Conservation (phyloP, 306 rosid genomes). For the Malus fusca region DNA sequence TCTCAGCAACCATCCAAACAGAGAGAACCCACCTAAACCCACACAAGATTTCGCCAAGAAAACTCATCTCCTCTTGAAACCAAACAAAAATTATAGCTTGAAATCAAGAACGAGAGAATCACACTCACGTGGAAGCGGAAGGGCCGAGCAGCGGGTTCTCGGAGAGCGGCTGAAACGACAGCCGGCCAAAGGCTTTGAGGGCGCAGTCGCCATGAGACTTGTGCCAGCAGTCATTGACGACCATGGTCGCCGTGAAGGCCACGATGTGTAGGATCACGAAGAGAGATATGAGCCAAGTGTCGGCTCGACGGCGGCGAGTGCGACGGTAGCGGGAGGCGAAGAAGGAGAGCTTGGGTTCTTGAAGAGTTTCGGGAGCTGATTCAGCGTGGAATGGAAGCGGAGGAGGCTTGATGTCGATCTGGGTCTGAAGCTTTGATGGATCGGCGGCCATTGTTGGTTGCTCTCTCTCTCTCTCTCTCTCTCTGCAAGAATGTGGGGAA, state of each 20-base stretch:
- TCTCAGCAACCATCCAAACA: not conserved
- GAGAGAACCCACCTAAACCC: not conserved
- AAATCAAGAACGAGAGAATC: not conserved
- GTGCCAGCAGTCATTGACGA: conserved; percentile 69
- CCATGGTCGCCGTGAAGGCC: conserved; percentile 67
- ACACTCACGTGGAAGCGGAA: conserved; percentile 82
- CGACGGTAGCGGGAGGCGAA: conserved; percentile 32
- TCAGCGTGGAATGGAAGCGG: conserved; percentile 14
- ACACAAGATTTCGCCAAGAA: not conserved
- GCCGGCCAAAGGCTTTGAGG: conserved; percentile 49
- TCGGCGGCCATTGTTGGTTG: not conserved
- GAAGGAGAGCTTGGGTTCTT: conserved; percentile 22
- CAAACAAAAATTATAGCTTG: not conserved
- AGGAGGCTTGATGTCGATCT: conserved; percentile 41
- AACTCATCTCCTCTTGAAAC: not conserved
- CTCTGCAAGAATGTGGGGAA: not conserved
- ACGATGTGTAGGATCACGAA: conserved; percentile 62
- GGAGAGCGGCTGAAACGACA: conserved; percentile 74
- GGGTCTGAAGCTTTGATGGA: conserved; percentile 8
- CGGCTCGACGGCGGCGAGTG: conserved; percentile 32
- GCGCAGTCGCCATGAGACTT: conserved; percentile 67
- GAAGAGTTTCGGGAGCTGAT: conserved; percentile 12
- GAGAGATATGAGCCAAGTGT: conserved; percentile 81
- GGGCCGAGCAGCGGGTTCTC: conserved; percentile 94
- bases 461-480: not conserved